Base-by-base conservation (phyloP, 176 grass and related monocot species). In the Phragmites australis region DNA sequence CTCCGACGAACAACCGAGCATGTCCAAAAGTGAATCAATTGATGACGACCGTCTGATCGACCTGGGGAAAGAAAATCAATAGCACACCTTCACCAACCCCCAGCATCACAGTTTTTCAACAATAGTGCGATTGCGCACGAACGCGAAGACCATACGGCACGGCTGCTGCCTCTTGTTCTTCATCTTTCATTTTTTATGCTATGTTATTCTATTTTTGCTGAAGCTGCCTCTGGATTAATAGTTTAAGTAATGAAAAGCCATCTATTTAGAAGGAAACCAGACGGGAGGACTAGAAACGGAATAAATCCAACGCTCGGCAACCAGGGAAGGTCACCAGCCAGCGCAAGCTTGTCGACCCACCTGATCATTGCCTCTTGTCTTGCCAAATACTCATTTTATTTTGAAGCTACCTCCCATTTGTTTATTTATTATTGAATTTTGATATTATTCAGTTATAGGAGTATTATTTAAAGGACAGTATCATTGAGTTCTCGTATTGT, bases 241-340 rank as follows among this genome's bases (percentile, higher is more conserved):
- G 21, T 25, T 78, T 65, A 39, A 65, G 12, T 29, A 47, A 68
- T 81, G 60, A 65, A 22, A 55, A 49, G 23, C 12, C 9, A 43
- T 50, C 15, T 17, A 68, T 51, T n/a, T 0, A 6, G 70, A 61
- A 15, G 1, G 53, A 27, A 50, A 76, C 22, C n/a, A n/a, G n/a
- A 54, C n/a, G 65, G 9, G n/a, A 78, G 80, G 65, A 66, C 56
- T 46, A 55, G 78, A 73, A 79, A 39, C 9, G 47, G 73, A 70
- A 88, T 83, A 72, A 78, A 88, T 83, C 79, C 65, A 65, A 83
- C 74, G 57, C 66, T 83, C 64, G 0, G 46, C 46, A 64, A 87
- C 72, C 77, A 71, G 45, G 85, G 85, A 87, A 77, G 79, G 44
- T 82, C 85, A 87, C 63, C 85, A 4, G 72, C 49, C 66, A 46